These are phyloP conservation scores for Aristolochia fimbriata DNA, from an alignment of 164 flowering plant genomes.

Conservation along the genomic window DNA sequence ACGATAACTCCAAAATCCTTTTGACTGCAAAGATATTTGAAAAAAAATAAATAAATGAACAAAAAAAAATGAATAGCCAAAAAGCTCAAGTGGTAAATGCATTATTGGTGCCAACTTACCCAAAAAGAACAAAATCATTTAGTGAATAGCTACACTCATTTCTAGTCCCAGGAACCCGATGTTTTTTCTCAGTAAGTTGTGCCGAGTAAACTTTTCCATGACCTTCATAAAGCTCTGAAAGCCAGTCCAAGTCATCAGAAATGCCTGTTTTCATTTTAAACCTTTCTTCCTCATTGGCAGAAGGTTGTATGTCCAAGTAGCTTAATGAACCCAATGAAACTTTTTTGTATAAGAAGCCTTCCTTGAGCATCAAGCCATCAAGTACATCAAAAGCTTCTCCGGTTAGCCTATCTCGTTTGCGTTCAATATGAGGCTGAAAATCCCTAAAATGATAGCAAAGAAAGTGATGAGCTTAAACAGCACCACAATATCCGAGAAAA, in stretches of 20 bases:
- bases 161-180: conserved; percentile 8
- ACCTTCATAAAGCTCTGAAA: conserved; percentile 67
- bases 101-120: conserved; percentile 31
- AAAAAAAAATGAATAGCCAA: not conserved
- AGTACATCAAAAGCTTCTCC: conserved; percentile 48
- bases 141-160: conserved; percentile 33
- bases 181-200: conserved; percentile 12
- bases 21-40: conserved; percentile 31
- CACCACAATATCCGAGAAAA: not conserved
- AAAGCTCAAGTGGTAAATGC: not conserved
- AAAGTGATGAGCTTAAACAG: conserved; percentile 3
- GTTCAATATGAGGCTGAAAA: conserved; percentile 60
- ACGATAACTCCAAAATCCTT: conserved; percentile 75
- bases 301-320: conserved; percentile 50
- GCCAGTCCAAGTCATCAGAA: conserved; percentile 58
- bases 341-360: conserved; percentile 82
- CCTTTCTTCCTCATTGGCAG: conserved; percentile 64
- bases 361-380: conserved; percentile 82
- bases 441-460: conserved; percentile 33
- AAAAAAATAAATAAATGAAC: not conserved
- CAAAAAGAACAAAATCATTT: conserved; percentile 67
- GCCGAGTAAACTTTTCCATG: not conserved
- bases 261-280: conserved; percentile 42
- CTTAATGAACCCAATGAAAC: conserved; percentile 67
- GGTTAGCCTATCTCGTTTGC: conserved; percentile 65